Percentiles rank a stretch among this genome's conserved stretches.
Conservation (phyloP, 768 basidiomycete species). For the Nidula microcarpa region DNA sequence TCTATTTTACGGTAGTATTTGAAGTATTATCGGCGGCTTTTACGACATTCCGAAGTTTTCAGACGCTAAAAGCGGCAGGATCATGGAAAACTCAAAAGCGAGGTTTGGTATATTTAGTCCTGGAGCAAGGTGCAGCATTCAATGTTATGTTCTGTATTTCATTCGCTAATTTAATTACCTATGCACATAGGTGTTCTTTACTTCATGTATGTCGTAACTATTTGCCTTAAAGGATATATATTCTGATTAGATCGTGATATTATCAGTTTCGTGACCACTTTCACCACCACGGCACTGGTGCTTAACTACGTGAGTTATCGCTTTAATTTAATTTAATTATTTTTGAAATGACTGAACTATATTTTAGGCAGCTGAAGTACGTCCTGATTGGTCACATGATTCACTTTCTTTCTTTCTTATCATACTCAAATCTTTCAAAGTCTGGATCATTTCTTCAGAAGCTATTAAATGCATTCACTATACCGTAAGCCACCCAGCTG, state of each 20-base stretch:
- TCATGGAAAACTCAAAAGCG: not conserved
- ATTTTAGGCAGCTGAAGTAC: no score
- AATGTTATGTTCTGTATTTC: not conserved
- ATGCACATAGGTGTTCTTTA: not conserved
- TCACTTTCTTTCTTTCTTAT: not conserved
- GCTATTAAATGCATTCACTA: not conserved
- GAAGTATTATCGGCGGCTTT: not conserved
- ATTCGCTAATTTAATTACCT: not conserved
- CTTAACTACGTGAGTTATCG: not conserved
- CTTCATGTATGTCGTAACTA: not conserved
- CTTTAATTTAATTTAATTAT: no score
- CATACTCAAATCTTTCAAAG: not conserved
- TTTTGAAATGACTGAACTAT: not conserved
- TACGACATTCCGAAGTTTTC: not conserved
- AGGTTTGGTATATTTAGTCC: not conserved
- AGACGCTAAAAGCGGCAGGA: not conserved
- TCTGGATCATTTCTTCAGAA: not conserved
- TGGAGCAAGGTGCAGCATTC: not conserved
- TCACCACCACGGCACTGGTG: conserved; percentile 1
- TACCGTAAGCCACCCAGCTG: not conserved
- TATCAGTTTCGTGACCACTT: not conserved
- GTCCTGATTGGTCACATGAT: not conserved
- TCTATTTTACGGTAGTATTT: not conserved
- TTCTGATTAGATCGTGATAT: not conserved
- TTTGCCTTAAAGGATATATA: not conserved